A percentile compares a stretch with the other conserved stretches of the same genome.
phyloP scores from a whole-genome alignment of 495 filamentous ascomycete genomes.

The Penicillium mononematosum region DNA sequence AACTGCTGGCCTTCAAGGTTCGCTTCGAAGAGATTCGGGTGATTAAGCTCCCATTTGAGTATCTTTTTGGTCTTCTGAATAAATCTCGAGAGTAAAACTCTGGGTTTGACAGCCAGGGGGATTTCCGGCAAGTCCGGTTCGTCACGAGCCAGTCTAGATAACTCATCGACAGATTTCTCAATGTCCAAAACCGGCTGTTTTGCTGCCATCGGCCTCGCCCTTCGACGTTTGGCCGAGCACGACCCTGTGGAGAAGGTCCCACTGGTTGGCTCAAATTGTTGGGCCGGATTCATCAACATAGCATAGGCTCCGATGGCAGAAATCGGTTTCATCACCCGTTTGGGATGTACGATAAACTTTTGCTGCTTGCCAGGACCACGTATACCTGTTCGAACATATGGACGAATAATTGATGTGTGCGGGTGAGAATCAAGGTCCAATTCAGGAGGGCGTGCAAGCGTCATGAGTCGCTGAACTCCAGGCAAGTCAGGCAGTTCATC shows the following conservation, averaged over 20 bases:
- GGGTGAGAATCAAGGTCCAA: conserved; percentile 13
- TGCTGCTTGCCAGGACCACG: not conserved
- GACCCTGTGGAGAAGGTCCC: conserved; percentile 49
- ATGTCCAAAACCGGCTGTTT: conserved; percentile 9
- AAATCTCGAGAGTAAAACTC: conserved; percentile 16
- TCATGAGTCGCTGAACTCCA: conserved; percentile 36
- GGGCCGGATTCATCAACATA: conserved; percentile 49
- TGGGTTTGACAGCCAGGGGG: not conserved
- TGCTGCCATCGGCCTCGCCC: conserved; percentile 2
- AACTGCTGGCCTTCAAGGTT: conserved; percentile 25
- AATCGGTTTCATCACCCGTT: conserved; percentile 18
- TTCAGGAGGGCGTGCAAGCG: conserved; percentile 23
- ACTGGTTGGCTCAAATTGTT: conserved; percentile 38
- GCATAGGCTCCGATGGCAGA: conserved; percentile 33
- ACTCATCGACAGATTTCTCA: conserved; percentile 30
- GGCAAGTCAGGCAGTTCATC: conserved; percentile 1
- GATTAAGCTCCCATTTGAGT: conserved; percentile 38
- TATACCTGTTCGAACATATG: not conserved
- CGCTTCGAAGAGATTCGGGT: conserved; percentile 32
- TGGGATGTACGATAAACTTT: not conserved
- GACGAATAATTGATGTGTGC: conserved; percentile 31
- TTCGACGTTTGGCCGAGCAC: conserved; percentile 10
- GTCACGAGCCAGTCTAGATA: conserved; percentile 21
- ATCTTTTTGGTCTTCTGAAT: conserved; percentile 30
- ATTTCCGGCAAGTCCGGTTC: not conserved